These are phyloP conservation scores for Magnusiomyces magnusii DNA, from an alignment of 1,139 yeast genomes.

Conservation along the genomic window DNA sequence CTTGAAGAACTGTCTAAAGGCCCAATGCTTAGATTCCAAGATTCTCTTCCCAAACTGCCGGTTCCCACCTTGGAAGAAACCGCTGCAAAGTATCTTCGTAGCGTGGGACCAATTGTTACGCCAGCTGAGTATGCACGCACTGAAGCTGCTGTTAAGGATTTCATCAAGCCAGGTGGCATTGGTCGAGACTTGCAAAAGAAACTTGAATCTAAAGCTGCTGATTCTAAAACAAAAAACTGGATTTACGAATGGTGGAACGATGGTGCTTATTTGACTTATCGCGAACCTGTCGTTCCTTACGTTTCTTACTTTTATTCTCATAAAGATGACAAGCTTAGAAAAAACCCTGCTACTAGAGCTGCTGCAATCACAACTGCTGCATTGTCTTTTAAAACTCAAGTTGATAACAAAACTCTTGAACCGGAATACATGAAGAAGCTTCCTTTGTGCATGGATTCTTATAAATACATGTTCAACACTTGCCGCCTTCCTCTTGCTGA, in stretches of 20 bases:
- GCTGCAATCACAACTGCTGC: conserved; percentile 46
- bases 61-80: conserved; percentile 78
- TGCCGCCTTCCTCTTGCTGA: conserved; percentile 66
- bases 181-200: conserved; percentile 67
- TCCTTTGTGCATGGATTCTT: conserved; percentile 93
- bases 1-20: conserved; percentile 46
- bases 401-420: conserved; percentile 37
- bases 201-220: conserved; percentile 49
- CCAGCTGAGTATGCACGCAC: conserved; percentile 52
- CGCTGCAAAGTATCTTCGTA: conserved; percentile 56
- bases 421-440: conserved; percentile 76
- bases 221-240: conserved; percentile 69
- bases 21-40: conserved; percentile 64
- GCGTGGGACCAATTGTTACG: conserved; percentile 61
- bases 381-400: conserved; percentile 34
- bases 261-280: conserved; percentile 81
- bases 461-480: conserved; percentile 85
- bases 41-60: conserved; percentile 73
- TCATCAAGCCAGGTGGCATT: conserved; percentile 51
- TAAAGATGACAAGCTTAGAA: conserved; percentile 49
- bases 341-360: conserved; percentile 71
- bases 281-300: conserved; percentile 91
- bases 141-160: conserved; percentile 55
- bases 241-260: conserved; percentile 91
- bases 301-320: conserved; percentile 89